Evolutionary conservation across 345 rosid species (phyloP), one percentile per base, ranked within the genome.

Genomic region (Geranium brycei): DNA sequence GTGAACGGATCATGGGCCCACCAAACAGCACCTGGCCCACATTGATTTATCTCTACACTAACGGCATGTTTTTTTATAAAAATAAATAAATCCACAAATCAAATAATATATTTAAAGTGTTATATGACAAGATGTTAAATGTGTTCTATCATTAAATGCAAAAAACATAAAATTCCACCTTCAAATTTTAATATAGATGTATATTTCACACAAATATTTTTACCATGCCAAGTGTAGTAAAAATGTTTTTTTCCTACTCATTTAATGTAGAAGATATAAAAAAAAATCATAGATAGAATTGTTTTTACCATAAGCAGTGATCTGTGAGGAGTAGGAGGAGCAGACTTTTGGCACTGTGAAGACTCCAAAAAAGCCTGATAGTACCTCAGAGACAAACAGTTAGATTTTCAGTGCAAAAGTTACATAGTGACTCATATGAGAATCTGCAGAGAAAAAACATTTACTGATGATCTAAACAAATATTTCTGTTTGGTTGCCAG

Each of bases 281-380:
- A 8, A 8, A 13, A 51, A 32, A 8, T 19, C 17, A 60, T 2
- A 5, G 40, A 60, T 61, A 11, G 8, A 14, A 60, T 4, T 28
- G 4, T 7, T 28, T 31, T 71, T 82, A 93, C 99, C 97, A 63
- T 81, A 85, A 2, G 82, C 86, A 28, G 92, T 75, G 72, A 90
- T 71, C 68, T 80, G 95, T 0, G 81, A 17, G 66, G 99, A 93
- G 71, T 86, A 88, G 0, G 91, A 79, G 67, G 86, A 83, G 85
- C 82, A 90, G 71, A 87, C 75, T 79, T 80, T 90, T 41, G 99
- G 97, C 19, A 86, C 68, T 4, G 78, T 80, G 71, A 93, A 93
- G 63, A 80, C 87, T 58, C 88, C 95, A 32, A 93, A 80, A 78
- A 93, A 90, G 18, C 97, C 99, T 88, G 93, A 31, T 55, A 38